A percentile compares a stretch with the other conserved stretches of the same genome.
Conservation (phyloP, 2,329 filamentous ascomycete species). For the Phaeophleospora eucalypticola region DNA sequence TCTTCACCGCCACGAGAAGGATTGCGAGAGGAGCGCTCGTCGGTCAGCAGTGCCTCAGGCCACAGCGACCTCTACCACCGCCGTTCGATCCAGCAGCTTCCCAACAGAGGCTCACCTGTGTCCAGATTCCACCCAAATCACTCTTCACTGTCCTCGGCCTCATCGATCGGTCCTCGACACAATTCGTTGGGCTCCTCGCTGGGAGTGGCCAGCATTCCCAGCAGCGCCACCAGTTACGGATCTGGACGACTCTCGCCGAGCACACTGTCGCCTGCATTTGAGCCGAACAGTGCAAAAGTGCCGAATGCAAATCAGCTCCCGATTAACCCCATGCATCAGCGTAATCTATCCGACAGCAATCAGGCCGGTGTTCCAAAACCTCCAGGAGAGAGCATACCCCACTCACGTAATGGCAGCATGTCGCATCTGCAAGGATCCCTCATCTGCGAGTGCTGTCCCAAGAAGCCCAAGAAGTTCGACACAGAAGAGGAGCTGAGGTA, state of each 20-base stretch:
- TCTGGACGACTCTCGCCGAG: constrained; percentile 60
- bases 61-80: constrained; percentile 51
- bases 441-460: constrained; percentile 92
- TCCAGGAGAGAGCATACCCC: constrained; percentile 42
- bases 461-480: constrained; percentile 95
- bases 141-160: constrained; percentile 62
- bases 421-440: constrained; percentile 56
- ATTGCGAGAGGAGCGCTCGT: constrained; percentile 43
- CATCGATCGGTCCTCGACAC: constrained; percentile 58
- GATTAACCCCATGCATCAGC: constrained; percentile 43
- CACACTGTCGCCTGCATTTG: constrained; percentile 55
- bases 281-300: constrained; percentile 50
- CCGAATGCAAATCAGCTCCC: constrained; percentile 46
- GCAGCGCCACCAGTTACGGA: constrained; percentile 62
- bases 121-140: constrained; percentile 54
- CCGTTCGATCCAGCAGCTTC: constrained; percentile 54
- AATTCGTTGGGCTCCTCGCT: constrained; percentile 61
- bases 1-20: constrained; percentile 60
- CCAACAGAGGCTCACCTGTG: constrained; percentile 51
- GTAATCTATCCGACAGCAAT: constrained; percentile 39
- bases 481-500: constrained; percentile 79
- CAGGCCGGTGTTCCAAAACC: constrained; percentile 41
- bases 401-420: constrained; percentile 47
- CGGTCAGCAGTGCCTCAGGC: constrained; percentile 41
- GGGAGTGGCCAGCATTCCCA: constrained; percentile 54